phyloP scores from a whole-genome alignment of 139 green algal species.

The Spirogloea muscicola region DNA sequence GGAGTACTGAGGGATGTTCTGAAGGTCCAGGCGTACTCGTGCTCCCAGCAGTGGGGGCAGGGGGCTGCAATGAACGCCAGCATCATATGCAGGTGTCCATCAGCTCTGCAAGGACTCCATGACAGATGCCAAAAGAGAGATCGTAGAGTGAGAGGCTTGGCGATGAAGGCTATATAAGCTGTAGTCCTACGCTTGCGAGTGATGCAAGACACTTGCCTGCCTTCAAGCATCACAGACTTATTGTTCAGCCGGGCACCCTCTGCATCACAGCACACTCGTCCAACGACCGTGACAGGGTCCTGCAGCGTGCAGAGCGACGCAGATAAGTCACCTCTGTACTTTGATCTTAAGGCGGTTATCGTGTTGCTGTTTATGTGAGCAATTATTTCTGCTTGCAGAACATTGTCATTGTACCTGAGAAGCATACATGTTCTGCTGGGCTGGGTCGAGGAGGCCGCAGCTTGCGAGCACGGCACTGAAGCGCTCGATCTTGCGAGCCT shows the following conservation, averaged over 20 bases:
- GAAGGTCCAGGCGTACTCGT: conserved; percentile 42
- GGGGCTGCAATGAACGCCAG: neutral
- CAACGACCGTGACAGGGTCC: conserved; percentile 32
- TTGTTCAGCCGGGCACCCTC: conserved; percentile 48
- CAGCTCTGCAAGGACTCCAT: too few species aligned
- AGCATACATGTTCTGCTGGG: conserved; percentile 6
- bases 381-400: too few species aligned
- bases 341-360: neutral
- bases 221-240: conserved; percentile 46
- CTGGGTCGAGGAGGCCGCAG: neutral
- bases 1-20: conserved; percentile 37
- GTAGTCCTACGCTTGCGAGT: too few species aligned
- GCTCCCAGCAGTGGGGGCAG: conserved; percentile 4
- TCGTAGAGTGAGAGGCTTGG: too few species aligned
- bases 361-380: too few species aligned
- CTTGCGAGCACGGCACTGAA: neutral
- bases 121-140: too few species aligned
- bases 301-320: neutral
- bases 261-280: conserved; percentile 47
- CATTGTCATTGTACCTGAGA: conserved; percentile 1
- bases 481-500: too few species aligned
- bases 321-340: neutral
- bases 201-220: conserved; percentile 21
- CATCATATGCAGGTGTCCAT: too few species aligned
- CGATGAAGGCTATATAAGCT: too few species aligned